Evolutionary conservation across 129 eudicot genomes (phyloP).

Genomic region (Glebionis coronaria): DNA sequence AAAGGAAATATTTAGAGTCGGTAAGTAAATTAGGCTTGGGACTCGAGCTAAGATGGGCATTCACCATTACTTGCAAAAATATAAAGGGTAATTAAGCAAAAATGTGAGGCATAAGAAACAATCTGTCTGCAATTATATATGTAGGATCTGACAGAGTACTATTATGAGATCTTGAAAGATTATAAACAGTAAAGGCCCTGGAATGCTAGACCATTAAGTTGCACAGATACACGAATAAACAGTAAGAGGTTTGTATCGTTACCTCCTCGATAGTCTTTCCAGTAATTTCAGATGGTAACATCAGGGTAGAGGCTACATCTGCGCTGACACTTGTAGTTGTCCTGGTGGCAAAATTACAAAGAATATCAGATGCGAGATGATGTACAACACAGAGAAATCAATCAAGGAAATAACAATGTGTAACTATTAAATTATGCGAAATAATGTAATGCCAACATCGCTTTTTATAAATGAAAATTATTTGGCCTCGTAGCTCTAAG

Average conservation of each 20-base stretch:
- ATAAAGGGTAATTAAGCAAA: conserved; percentile 12
- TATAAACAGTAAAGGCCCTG: conserved; percentile 5
- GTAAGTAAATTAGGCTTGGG: too few species aligned
- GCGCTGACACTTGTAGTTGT: conserved; percentile 44
- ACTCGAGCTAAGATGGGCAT: not conserved
- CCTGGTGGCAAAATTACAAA: conserved; percentile 40
- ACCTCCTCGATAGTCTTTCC: conserved; percentile 98
- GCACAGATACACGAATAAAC: not conserved
- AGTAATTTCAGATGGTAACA: conserved; percentile 91
- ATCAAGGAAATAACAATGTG: not conserved
- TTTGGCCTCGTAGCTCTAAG: not conserved
- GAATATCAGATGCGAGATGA: not conserved
- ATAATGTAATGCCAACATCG: not conserved
- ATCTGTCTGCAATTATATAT: too few species aligned
- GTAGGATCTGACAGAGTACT: too few species aligned
- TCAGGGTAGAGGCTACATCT: conserved; percentile 54
- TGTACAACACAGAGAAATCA: conserved; percentile 9
- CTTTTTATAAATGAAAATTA: not conserved
- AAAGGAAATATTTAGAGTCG: too few species aligned
- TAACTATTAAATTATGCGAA: not conserved
- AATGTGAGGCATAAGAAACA: conserved; percentile 11
- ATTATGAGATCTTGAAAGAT: too few species aligned
- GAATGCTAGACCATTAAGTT: not conserved
- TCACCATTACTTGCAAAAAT: not conserved
- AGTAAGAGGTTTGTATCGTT: conserved; percentile 6